A percentile compares a stretch with the other conserved stretches of the same genome.
phyloP scores from a whole-genome alignment of 73 alveolate species.

The Paramecium primaurelia region DNA sequence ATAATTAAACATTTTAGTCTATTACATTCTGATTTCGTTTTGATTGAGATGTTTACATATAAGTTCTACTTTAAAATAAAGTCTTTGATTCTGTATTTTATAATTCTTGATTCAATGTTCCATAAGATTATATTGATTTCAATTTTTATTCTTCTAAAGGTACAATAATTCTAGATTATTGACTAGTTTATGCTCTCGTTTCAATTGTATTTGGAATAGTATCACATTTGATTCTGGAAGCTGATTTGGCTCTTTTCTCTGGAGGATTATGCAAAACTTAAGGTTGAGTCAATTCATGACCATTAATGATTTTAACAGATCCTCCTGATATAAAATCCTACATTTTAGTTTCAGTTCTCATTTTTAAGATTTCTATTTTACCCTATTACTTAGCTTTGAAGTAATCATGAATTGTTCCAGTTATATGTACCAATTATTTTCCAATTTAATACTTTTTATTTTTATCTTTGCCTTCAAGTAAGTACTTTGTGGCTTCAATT shows the following conservation, averaged over 20 bases:
- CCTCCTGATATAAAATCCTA: not conserved
- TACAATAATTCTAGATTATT: not conserved
- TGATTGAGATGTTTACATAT: not conserved
- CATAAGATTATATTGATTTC: not conserved
- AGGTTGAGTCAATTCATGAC: not conserved
- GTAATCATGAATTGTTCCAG: conserved; percentile 24
- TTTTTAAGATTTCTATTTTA: not conserved
- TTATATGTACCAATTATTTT: not conserved
- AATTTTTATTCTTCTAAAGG: not conserved
- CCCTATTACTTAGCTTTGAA: not conserved
- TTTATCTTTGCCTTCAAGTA: not conserved
- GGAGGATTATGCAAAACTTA: not conserved
- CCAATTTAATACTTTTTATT: not conserved
- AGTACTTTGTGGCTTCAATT: not conserved
- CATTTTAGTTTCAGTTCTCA: not conserved
- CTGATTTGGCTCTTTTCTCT: not conserved
- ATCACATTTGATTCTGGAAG: not conserved
- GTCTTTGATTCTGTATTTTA: not conserved
- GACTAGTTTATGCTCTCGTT: not conserved
- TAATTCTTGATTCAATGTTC: not conserved
- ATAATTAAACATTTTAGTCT: not conserved
- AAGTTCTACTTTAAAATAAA: not conserved
- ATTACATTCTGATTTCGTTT: not conserved
- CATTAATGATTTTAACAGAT: conserved; percentile 2
- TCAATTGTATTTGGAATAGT: not conserved